Base-by-base conservation (phyloP, 164 flowering plant genomes). In the Platanus orientalis region DNA sequence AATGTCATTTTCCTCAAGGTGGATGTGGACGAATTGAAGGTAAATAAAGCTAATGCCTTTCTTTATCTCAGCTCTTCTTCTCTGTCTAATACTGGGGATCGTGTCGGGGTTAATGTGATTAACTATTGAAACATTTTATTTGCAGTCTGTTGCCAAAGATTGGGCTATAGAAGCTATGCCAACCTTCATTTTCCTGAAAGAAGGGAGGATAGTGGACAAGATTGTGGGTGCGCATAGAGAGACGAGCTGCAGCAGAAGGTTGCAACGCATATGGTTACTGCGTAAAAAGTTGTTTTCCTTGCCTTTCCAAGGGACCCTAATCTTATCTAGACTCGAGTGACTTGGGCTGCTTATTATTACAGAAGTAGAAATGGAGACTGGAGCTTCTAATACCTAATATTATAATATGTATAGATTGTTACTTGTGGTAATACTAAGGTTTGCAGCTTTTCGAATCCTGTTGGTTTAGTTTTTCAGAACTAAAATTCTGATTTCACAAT, bases 11-110 rank as follows among this genome's bases (percentile, higher is more conserved):
- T 90, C 73, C 75, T 90, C 68, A 88, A 90, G 81, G 94, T 90
- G 19, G 97, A 90, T 73, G 94, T 90, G 24, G 94, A 90, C 71
- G 90, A 88, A 67, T 44, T 85, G 75, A 70, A 67, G 80, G 90
- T 87, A 69, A 72, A 6, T 3, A 57, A 16, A 27, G 40, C n/a
- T n/a, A n/a, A n/a, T n/a, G n/a, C n/a, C n/a, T n/a, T 17, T n/a
- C 0, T 30, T 62, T 16, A 27, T 9, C 6, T 25, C 25, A 9
- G 24, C n/a, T 14, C 25, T 44, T 28, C 9, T 7, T n/a, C n/a
- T 7, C n/a, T n/a, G 4, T 39, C 26, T 26, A 9, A 32, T 23
- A 28, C 23, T 16, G 1, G 39, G 21, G 13, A 24, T 34, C 50
- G 36, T 21, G 17, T n/a, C 23, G 30, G 0, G 14, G 9, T 4